phyloP scores from a whole-genome alignment of 306 rosid genomes.

The Cyclanthera cordifolia region DNA sequence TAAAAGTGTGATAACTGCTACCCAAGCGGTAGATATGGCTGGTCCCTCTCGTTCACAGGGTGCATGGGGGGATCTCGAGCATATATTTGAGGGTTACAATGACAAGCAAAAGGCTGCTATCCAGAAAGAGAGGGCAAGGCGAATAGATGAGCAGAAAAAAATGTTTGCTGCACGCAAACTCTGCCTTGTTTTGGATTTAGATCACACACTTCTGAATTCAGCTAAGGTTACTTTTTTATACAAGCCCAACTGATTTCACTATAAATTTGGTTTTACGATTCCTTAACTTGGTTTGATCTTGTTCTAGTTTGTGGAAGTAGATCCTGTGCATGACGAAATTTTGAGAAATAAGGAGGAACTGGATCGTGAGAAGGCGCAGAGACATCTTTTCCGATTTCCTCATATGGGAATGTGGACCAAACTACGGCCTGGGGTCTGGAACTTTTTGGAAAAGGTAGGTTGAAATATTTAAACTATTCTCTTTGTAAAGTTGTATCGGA shows the following conservation, averaged over 20 bases:
- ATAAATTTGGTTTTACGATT: slow-evolving; percentile 5
- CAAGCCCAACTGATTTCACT: slow-evolving; percentile 9
- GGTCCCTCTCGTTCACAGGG: slow-evolving; percentile 40
- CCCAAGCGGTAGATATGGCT: slow-evolving; percentile 32
- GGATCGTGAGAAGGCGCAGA: slow-evolving; percentile 63
- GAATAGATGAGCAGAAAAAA: slow-evolving; percentile 86
- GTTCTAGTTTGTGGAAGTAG: slow-evolving; percentile 86
- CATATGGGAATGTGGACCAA: slow-evolving; percentile 99
- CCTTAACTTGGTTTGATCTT: slow-evolving; percentile 18
- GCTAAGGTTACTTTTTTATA: slow-evolving; percentile 63
- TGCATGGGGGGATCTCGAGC: slow-evolving; percentile 80
- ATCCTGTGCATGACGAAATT: slow-evolving; percentile 80
- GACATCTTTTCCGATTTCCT: slow-evolving; percentile 85
- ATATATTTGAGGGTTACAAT: slow-evolving; percentile 77
- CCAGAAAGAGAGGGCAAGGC: slow-evolving; percentile 88
- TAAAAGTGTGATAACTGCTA: slow-evolving; percentile 22
- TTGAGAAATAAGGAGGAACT: slow-evolving; percentile 85
- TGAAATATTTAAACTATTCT: neutral
- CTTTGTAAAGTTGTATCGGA: neutral
- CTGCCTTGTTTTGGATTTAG: slow-evolving; percentile 94
- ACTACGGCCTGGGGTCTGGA: slow-evolving; percentile 96
- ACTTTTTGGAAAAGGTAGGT: slow-evolving; percentile 83
- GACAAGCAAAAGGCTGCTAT: slow-evolving; percentile 90
- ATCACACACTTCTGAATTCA: slow-evolving; percentile 96
- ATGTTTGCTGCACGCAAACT: slow-evolving; percentile 80